Conservation (phyloP, 495 filamentous ascomycete genomes). For the Patellaria atrata region DNA sequence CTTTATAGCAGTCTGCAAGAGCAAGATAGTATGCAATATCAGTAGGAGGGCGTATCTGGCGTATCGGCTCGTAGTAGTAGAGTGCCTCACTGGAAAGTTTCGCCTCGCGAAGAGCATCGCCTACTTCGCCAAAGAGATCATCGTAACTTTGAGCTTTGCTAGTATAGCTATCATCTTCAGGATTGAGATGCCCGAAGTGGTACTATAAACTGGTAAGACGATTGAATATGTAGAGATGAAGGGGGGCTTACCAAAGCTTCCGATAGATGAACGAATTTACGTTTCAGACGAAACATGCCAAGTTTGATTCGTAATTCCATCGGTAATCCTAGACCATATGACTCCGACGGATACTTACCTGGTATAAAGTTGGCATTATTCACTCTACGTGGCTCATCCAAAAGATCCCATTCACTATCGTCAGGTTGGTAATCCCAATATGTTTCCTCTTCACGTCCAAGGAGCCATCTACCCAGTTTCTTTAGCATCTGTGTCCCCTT, state of each 20-base stretch:
- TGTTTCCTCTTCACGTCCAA: slow-evolving; percentile 55
- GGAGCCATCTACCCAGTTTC: slow-evolving; percentile 60
- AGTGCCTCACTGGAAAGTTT: slow-evolving; percentile 48
- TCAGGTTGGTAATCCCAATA: slow-evolving; percentile 76
- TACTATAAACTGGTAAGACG: slow-evolving; percentile 27
- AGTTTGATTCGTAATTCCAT: slow-evolving; percentile 72
- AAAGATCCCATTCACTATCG: slow-evolving; percentile 83
- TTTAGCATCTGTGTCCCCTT: slow-evolving; percentile 56
- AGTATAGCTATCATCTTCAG: slow-evolving; percentile 34
- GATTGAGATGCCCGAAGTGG: slow-evolving; percentile 52
- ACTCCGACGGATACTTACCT: slow-evolving; percentile 36
- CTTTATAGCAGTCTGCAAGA: slow-evolving; percentile 57
- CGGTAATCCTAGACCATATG: slow-evolving; percentile 66
- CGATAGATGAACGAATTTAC: slow-evolving; percentile 41
- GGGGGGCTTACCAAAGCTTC: slow-evolving; percentile 57
- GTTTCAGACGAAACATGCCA: slow-evolving; percentile 61
- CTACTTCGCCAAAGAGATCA: slow-evolving; percentile 64
- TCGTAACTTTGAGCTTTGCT: slow-evolving; percentile 46
- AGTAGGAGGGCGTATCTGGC: slow-evolving; percentile 35
- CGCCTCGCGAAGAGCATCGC: slow-evolving; percentile 46
- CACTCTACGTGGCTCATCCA: slow-evolving; percentile 49
- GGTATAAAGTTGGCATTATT: slow-evolving; percentile 42
- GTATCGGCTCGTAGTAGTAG: slow-evolving; percentile 56
- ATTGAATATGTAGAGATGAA: slow-evolving; percentile 1
- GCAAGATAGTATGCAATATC: slow-evolving; percentile 52